Evolutionary conservation across 179 eudicot species (phyloP), one percentile per base, ranked within the genome.

Genomic region (Spergularia azorica): DNA sequence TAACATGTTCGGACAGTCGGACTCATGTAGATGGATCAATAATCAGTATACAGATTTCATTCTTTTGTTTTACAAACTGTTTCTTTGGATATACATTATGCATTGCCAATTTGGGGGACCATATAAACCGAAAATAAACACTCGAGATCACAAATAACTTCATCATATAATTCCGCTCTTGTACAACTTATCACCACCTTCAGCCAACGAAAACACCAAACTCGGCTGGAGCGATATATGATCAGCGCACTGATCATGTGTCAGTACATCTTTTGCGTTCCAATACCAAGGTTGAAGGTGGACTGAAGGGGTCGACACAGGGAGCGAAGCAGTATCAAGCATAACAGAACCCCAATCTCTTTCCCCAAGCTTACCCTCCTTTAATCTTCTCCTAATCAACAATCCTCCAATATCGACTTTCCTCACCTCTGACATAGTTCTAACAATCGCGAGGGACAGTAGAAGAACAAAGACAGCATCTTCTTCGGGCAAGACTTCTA

Each of bases 301-400:
- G 21, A 81, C 84, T 1, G 91, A 84, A 61, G 80, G 26, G 43
- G 64, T 6, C 4, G 80, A 61, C 16, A 86, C 62, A 46, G 86
- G 66, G 50, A 68, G 80, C 12, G 81, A 88, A 32, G 83, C 86
- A 56, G 90, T 88, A 71, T 90, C 87, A 26, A 92, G 78, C 10
- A 83, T 71, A 32, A 95, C 87, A 5, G 98, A 91, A 6, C 97
- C 97, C 98, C 96, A 95, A 60, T 95, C 97, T 71, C 91, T 83
- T 6, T 71, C 79, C 16, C 97, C 97, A 4, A 77, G 77, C 81
- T 81, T 86, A 2, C 86, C 78, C 81, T 95, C 98, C 71, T 82
- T 87, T 64, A 91, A 63, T 71, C 98, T 87, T 77, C 91, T 80
- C 76, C 98, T 78, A 51, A 89, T 74, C 82, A 91, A 72, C 86